A percentile compares a stretch with the other conserved stretches of the same genome.
Evolutionary conservation across 1,284 basidiomycete species (phyloP).

Genomic region (Cutaneotrichosporon curvatum): DNA sequence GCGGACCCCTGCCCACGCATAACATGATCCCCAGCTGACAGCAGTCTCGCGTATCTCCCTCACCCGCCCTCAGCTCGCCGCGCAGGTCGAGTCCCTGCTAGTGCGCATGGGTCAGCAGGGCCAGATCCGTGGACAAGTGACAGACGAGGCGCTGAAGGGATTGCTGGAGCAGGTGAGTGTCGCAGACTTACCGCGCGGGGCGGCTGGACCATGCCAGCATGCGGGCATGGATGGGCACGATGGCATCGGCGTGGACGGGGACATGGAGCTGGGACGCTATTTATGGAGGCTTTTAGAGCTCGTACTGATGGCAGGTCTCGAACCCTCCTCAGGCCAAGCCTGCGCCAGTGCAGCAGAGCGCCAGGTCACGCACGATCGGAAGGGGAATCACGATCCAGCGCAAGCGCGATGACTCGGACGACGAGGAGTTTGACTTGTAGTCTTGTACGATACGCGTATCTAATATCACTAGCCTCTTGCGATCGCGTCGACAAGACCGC

Average conservation of each 20-base stretch:
- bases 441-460: neutral
- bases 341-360: slow-evolving; percentile 22
- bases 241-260: no score
- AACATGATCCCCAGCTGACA: no score
- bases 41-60: slow-evolving; percentile 84
- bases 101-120: slow-evolving; percentile 86
- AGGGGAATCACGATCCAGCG: slow-evolving; percentile 45
- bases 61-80: slow-evolving; percentile 79
- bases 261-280: no score
- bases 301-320: slow-evolving; percentile 27
- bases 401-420: slow-evolving; percentile 45
- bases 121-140: slow-evolving; percentile 78
- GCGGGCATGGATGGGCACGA: no score
- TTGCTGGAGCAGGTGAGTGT: slow-evolving; percentile 79
- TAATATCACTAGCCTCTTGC: no score
- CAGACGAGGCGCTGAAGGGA: slow-evolving; percentile 81
- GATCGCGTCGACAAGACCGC: no score
- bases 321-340: slow-evolving; percentile 28
- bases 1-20: no score
- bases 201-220: no score
- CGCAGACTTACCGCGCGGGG: no score
- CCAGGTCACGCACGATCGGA: slow-evolving; percentile 37
- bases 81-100: slow-evolving; percentile 77
- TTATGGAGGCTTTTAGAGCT: no score
- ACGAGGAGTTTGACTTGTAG: slow-evolving; percentile 46